phyloP scores from a whole-genome alignment of 768 basidiomycete species.

The Cystobasidiopsis lactophilus region DNA sequence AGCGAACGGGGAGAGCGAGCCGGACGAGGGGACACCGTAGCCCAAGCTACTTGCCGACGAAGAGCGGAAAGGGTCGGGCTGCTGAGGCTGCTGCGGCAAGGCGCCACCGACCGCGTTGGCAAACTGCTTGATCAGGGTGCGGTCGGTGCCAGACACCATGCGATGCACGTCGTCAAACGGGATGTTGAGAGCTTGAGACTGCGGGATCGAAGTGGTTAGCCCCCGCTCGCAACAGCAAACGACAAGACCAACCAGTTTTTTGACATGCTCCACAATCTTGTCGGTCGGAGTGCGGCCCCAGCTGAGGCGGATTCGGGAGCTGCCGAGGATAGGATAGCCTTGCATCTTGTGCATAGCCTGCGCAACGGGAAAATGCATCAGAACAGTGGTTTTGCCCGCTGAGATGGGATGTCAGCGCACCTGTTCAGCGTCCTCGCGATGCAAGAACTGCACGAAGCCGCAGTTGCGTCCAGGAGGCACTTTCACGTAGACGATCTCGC shows the following conservation, averaged over 20 bases:
- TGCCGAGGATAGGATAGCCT: slow-evolving; percentile 81
- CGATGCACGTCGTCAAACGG: slow-evolving; percentile 19
- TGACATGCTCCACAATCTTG: slow-evolving; percentile 21
- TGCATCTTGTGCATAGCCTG: slow-evolving; percentile 84
- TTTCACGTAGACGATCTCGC: slow-evolving; percentile 40
- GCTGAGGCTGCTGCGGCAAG: too few species aligned
- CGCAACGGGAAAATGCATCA: not conserved
- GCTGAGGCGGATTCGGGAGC: slow-evolving; percentile 55
- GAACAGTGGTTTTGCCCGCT: too few species aligned
- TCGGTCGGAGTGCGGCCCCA: slow-evolving; percentile 66
- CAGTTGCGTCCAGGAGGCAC: slow-evolving; percentile 92
- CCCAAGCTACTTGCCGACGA: too few species aligned
- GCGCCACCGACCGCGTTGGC: slow-evolving; percentile 13
- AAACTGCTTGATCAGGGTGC: slow-evolving; percentile 20
- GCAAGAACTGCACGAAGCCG: slow-evolving; percentile 85
- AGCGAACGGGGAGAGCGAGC: too few species aligned
- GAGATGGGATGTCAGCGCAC: not conserved
- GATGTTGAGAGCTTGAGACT: slow-evolving; percentile 16
- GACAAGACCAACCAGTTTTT: too few species aligned
- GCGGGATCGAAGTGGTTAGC: too few species aligned
- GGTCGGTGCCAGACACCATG: slow-evolving; percentile 21
- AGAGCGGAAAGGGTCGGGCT: too few species aligned
- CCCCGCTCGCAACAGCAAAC: too few species aligned
- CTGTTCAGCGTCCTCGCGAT: slow-evolving; percentile 70
- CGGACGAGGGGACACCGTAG: too few species aligned